These are phyloP conservation scores for Inga leiocalycina DNA, from an alignment of 306 rosid species.

Conservation along the genomic window DNA sequence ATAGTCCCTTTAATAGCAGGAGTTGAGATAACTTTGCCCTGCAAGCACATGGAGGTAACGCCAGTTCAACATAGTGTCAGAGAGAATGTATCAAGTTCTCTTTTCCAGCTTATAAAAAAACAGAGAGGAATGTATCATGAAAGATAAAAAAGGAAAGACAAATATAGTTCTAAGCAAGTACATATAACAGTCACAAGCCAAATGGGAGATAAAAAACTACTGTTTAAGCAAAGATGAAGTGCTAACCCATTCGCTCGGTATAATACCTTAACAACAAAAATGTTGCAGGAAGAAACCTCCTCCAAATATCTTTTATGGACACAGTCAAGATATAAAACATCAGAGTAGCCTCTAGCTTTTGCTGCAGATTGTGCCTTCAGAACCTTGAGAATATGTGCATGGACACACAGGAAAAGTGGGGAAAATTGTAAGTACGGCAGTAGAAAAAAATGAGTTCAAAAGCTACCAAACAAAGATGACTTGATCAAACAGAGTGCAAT, in stretches of 20 bases:
- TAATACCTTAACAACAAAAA: conserved; percentile 93
- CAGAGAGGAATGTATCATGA: not conserved
- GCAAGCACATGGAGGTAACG: conserved; percentile 29
- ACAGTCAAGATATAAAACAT: conserved; percentile 92
- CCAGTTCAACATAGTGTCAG: not conserved
- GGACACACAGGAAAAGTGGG: not conserved
- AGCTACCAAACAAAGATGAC: conserved; percentile 11
- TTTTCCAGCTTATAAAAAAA: not conserved
- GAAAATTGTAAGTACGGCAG: not conserved
- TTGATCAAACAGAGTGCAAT: conserved; percentile 1
- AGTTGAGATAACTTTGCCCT: conserved; percentile 81
- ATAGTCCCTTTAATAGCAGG: conserved; percentile 93
- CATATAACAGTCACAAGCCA: not conserved
- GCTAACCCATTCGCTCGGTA: conserved; percentile 15
- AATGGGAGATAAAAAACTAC: too few species aligned
- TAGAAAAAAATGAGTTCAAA: conserved; percentile 29
- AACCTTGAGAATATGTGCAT: conserved; percentile 57
- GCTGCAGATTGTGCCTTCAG: conserved; percentile 94
- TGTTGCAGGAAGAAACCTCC: conserved; percentile 98
- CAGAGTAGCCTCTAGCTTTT: conserved; percentile 90
- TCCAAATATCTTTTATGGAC: conserved; percentile 88
- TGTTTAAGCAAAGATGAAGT: conserved; percentile 8
- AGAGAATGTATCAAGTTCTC: not conserved
- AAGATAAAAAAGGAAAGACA: not conserved
- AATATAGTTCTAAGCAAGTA: conserved; percentile 13